Evolutionary conservation across 2,329 filamentous ascomycete species (phyloP).

Genomic region (Colletotrichum endophyticum): DNA sequence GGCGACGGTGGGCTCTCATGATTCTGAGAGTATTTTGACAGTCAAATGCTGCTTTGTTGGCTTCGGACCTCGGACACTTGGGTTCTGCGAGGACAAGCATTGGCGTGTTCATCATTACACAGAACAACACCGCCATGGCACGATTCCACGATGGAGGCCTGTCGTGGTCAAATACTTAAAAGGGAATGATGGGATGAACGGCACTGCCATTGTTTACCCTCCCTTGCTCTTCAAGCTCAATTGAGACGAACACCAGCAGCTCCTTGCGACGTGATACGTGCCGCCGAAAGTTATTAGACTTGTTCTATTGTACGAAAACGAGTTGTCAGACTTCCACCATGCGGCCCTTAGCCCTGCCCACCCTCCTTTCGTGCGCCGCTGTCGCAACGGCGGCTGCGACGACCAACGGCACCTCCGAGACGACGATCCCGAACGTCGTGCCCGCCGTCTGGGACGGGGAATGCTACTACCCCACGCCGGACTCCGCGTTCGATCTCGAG

Average conservation of each 20-base stretch:
- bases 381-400: slow-evolving; percentile 9
- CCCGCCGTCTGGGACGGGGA: slow-evolving; percentile 33
- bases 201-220: not conserved
- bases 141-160: not conserved
- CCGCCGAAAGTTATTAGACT: slow-evolving; percentile 8
- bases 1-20: not conserved
- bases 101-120: slow-evolving; percentile 18
- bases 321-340: not conserved
- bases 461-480: slow-evolving; percentile 34
- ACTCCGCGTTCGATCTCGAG: slow-evolving; percentile 30
- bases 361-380: slow-evolving; percentile 9
- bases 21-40: not conserved
- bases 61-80: slow-evolving; percentile 21
- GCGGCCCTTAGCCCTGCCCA: not conserved
- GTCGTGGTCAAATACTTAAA: not conserved
- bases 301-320: not conserved
- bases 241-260: not conserved
- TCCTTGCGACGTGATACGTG: not conserved
- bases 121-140: not conserved
- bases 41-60: not conserved
- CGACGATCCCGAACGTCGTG: slow-evolving; percentile 24
- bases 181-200: not conserved
- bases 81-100: slow-evolving; percentile 10
- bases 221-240: not conserved
- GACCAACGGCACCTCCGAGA: slow-evolving; percentile 10